Evolutionary conservation across 768 basidiomycete genomes (phyloP).

Genomic region (Sarcodon aspratus): DNA sequence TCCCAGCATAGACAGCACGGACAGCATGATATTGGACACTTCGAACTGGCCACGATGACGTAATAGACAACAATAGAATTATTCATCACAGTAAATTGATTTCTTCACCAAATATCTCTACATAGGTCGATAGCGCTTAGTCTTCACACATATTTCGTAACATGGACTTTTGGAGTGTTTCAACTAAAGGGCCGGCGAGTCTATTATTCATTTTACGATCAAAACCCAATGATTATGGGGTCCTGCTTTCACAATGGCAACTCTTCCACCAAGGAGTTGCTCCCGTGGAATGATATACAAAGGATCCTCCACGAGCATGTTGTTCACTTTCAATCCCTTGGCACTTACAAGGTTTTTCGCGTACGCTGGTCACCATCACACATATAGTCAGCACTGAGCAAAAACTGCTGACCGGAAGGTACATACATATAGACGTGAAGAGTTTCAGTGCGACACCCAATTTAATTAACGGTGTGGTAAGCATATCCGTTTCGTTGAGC

Average conservation of each 20-base stretch:
- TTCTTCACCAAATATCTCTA: too few relatives aligned
- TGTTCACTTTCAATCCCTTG: constrained; percentile 69
- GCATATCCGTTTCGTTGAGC: constrained; percentile 36
- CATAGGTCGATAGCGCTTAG: too few relatives aligned
- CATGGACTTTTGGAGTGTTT: too few relatives aligned
- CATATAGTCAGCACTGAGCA: constrained; percentile 2
- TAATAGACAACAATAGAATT: too few relatives aligned
- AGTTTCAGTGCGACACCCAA: constrained; percentile 50
- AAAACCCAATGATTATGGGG: not conserved
- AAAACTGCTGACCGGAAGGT: not conserved
- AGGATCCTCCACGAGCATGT: constrained; percentile 37
- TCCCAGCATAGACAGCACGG: too few relatives aligned
- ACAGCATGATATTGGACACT: too few relatives aligned
- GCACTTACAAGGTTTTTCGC: constrained; percentile 49
- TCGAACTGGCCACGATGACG: too few relatives aligned
- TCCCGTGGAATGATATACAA: not conserved
- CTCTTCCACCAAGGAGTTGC: not conserved
- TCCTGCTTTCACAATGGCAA: not conserved
- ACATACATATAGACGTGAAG: constrained; percentile 53
- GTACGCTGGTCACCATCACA: constrained; percentile 31
- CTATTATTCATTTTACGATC: not conserved
- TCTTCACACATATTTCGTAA: too few relatives aligned
- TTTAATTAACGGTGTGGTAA: constrained; percentile 43
- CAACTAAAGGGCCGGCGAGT: too few relatives aligned
- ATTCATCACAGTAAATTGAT: too few relatives aligned